Base-by-base conservation (phyloP, 306 rosid genomes). In the Rosa lucieae region DNA sequence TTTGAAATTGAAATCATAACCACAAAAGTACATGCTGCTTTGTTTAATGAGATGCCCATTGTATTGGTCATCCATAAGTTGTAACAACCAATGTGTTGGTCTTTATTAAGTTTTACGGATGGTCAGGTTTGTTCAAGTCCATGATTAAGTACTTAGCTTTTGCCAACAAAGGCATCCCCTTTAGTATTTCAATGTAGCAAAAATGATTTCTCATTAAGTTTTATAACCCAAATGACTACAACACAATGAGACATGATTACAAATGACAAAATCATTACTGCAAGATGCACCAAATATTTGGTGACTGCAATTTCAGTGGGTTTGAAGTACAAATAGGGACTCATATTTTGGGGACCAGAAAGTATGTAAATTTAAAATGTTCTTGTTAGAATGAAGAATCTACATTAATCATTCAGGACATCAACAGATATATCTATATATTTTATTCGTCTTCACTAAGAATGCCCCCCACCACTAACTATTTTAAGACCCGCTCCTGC, bases 251-350 rank as follows among this genome's bases (percentile, higher is more conserved):
- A n/a, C 46, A 74, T 29, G 59, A 70, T 23, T 20, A 46, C 4
- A 23, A 5, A 62, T 51, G 63, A 51, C 47, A 17, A 52, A 51
- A 48, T 8, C 15, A 2, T 21, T 48, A 18, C 62, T 47, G 43
- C 21, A 61, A 75, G 44, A 59, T 21, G 79, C 59, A 43, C 79
- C 26, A 75, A 58, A 75, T n/a, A 40, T 17, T 42, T 42, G 71
- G 47, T 39, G 58, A 17, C 3, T 44, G 23, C 23, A 39, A 14
- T 42, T 73, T 55, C 42, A 55, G 42, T 11, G 51, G 1, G 43
- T 43, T 39, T 75, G 43, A 40, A 42, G 10, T 58, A 23, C 55
- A 14, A 65, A 65, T 35, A 20, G 15, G 32, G 10, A 10, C 46
- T 42, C 49, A 74, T 15, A 8, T 15, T 42, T 58, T 8, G 32